phyloP scores from a whole-genome alignment of 1,139 yeast genomes.

The Candida smagusa region DNA sequence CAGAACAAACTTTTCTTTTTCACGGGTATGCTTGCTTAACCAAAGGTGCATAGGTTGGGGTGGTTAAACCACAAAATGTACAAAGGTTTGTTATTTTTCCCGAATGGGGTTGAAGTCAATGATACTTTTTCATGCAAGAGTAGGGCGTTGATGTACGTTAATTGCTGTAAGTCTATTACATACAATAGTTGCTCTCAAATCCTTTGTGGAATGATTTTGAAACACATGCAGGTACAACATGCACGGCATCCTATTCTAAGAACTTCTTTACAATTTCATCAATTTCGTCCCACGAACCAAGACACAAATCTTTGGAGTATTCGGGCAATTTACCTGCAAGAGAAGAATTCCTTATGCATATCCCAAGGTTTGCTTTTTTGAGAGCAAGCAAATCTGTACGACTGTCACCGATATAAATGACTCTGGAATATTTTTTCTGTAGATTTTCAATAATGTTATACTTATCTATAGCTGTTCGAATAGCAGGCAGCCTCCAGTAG shows the following conservation, averaged over 20 bases:
- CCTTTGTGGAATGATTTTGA: neutral
- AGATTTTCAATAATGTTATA: conserved; percentile 23
- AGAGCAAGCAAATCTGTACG: conserved; percentile 58
- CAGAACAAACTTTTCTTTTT: no score
- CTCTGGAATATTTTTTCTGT: conserved; percentile 10
- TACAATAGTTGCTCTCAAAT: no score
- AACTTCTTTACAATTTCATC: neutral
- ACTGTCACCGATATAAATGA: conserved; percentile 65
- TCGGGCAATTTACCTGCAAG: conserved; percentile 3
- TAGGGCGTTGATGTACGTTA: no score
- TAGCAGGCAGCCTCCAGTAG: conserved; percentile 14
- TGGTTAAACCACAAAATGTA: no score
- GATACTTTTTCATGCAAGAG: no score
- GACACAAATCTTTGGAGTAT: neutral
- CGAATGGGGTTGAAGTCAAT: no score
- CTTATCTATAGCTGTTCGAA: conserved; percentile 62
- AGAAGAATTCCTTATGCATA: conserved; percentile 29
- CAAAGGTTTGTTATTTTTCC: no score
- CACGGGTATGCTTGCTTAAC: no score
- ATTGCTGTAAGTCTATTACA: no score
- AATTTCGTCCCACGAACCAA: conserved; percentile 2
- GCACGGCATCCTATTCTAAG: neutral
- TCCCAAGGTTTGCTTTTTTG: conserved; percentile 47
- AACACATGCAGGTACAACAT: neutral
- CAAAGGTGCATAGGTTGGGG: no score